These are phyloP conservation scores for Trichophyton schoenleinii DNA, from an alignment of 2,329 filamentous ascomycete genomes.

Conservation along the genomic window DNA sequence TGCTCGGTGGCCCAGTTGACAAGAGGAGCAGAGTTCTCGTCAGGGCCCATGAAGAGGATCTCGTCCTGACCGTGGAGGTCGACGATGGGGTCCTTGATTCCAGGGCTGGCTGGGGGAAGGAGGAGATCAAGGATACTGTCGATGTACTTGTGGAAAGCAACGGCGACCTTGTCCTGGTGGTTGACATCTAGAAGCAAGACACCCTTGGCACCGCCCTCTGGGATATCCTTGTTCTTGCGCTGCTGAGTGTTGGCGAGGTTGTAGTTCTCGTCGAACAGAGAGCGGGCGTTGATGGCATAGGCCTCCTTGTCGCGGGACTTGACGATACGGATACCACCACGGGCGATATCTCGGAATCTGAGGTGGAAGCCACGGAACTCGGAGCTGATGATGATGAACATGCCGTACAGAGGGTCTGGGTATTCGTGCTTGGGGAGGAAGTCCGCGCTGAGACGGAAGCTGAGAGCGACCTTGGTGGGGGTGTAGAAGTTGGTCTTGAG, in stretches of 20 bases:
- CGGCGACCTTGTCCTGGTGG: constrained; percentile 82
- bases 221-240: constrained; percentile 99
- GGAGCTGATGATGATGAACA: constrained; percentile 96
- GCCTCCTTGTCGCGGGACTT: constrained; percentile 95
- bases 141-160: constrained; percentile 99
- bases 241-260: constrained; percentile 96
- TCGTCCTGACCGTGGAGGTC: constrained; percentile 90
- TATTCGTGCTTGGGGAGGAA: constrained; percentile 92
- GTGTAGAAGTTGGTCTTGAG: constrained; percentile 98
- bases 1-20: constrained; percentile 99
- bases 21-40: constrained; percentile 95
- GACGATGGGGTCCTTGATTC: constrained; percentile 97
- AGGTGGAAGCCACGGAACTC: constrained; percentile 96
- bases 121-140: constrained; percentile 95
- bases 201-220: constrained; percentile 94
- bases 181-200: constrained; percentile 88
- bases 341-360: constrained; percentile 90
- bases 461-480: constrained; percentile 93
- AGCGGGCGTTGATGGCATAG: constrained; percentile 90
- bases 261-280: constrained; percentile 97
- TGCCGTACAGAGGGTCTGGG: constrained; percentile 83
- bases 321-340: constrained; percentile 95
- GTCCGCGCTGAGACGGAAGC: constrained; percentile 69
- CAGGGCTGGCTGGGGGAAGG: constrained; percentile 75
- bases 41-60: constrained; percentile 96